These are phyloP conservation scores for Chaetothyriales sp. DNA, from an alignment of 2,329 filamentous ascomycete genomes.

Conservation along the genomic window DNA sequence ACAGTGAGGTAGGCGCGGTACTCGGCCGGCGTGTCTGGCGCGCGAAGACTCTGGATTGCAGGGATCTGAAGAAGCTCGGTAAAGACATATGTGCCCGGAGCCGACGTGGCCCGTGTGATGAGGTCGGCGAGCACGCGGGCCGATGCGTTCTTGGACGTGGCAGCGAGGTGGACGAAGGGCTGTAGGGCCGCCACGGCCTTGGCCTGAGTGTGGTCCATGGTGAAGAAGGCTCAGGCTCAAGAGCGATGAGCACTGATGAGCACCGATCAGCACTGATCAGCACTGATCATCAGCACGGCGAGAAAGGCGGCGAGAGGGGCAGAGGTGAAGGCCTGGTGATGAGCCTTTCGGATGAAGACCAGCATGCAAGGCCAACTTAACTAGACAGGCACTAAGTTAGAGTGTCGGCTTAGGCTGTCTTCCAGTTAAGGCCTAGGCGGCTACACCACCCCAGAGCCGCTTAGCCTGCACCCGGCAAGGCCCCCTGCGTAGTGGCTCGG, in stretches of 20 bases:
- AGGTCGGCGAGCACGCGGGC: conserved; percentile 76
- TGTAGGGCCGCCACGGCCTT: conserved; percentile 49
- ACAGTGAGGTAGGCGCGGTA: conserved; percentile 52
- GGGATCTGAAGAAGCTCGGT: conserved; percentile 75
- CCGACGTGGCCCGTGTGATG: conserved; percentile 76
- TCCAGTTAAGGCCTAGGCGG: too few relatives aligned
- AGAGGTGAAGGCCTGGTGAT: too few relatives aligned
- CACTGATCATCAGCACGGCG: too few relatives aligned
- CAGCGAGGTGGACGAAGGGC: conserved; percentile 82
- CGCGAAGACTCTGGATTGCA: conserved; percentile 59
- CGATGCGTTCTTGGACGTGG: conserved; percentile 57
- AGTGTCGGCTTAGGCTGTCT: too few relatives aligned
- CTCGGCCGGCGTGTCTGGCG: conserved; percentile 42
- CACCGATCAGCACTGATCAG: too few relatives aligned
- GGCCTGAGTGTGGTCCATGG: conserved; percentile 35
- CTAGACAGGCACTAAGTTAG: too few relatives aligned
- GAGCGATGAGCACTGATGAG: not conserved
- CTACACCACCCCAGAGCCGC: too few relatives aligned
- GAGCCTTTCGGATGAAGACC: too few relatives aligned
- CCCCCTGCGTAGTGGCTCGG: too few relatives aligned
- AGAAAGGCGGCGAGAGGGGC: too few relatives aligned
- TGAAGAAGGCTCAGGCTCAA: not conserved
- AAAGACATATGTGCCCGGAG: conserved; percentile 82
- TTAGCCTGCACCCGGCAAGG: too few relatives aligned
- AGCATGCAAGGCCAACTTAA: too few relatives aligned